Conservation (phyloP, 106 monocot species). For the Phalaenopsis equestris region DNA sequence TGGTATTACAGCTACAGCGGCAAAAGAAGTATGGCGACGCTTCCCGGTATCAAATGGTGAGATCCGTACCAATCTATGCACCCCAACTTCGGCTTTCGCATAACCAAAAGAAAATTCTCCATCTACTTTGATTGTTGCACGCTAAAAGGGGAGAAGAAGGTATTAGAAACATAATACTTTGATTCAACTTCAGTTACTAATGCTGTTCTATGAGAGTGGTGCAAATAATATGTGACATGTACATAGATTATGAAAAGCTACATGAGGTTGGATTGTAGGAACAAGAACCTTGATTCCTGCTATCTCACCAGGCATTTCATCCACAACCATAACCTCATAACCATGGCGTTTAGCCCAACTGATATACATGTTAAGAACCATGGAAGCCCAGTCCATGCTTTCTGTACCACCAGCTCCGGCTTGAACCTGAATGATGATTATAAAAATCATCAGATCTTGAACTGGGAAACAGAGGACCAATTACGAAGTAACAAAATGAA, state of each 20-base stretch:
- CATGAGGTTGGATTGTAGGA: constrained; percentile 8
- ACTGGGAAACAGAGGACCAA: neutral
- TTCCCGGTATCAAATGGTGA: constrained; percentile 96
- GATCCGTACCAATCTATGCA: constrained; percentile 93
- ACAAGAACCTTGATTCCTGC: constrained; percentile 96
- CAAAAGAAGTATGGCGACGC: constrained; percentile 91
- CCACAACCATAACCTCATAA: constrained; percentile 61
- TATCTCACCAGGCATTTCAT: constrained; percentile 98
- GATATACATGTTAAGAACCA: constrained; percentile 92
- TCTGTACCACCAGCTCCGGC: constrained; percentile 98
- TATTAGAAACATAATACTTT: neutral
- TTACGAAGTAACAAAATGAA: neutral
- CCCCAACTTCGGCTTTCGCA: constrained; percentile 97
- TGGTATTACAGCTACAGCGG: constrained; percentile 96
- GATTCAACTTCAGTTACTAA: neutral
- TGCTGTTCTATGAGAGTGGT: neutral
- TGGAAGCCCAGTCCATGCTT: constrained; percentile 99
- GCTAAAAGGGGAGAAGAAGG: constrained; percentile 30
- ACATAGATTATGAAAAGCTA: neutral
- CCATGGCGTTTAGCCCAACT: constrained; percentile 76
- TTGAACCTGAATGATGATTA: constrained; percentile 61
- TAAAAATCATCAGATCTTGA: constrained; percentile 7
- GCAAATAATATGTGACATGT: neutral
- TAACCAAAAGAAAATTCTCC: constrained; percentile 94
- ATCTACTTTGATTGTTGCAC: constrained; percentile 89